Base-by-base conservation (phyloP, 192 early-diverging fungal species). In the Linderina pennispora region DNA sequence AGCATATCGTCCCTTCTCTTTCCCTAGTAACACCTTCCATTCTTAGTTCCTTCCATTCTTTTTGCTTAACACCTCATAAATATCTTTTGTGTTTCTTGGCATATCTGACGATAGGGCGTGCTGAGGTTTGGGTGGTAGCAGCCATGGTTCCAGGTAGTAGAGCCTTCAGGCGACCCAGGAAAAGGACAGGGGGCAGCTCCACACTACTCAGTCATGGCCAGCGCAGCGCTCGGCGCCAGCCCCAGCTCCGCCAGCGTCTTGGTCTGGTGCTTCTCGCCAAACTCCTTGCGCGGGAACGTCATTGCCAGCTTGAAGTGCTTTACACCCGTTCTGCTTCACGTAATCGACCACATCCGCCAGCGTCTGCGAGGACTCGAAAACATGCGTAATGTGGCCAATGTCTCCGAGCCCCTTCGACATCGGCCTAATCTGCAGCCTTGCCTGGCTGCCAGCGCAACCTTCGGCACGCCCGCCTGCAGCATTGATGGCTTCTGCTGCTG, bases 391-490 rank as follows among this genome's bases (percentile, higher is more conserved):
- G 3, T 79, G 77, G 17, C 64, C 32, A n/a, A 65, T 60, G 10
- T 42, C 53, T 34, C 74, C 48, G 8, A 58, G 26, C 8, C 45
- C 34, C 40, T 58, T 43, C 38, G 54, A 36, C 58, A 64, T 57
- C 7, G 62, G 63, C 11, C 87, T 77, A 43, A 89, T 80, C 74
- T 86, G 83, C 18, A 87, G 53, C 20, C 81, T 56, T 0, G 87
- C 64, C 48, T 81, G 80, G 18, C 36, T 57, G 50, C 56, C 1
- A 49, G 53, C 8, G 61, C 35, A 15, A 66, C 49, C 17, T 56
- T 55, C 1, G 65, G 61, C 45, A 50, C 17, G 8, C 59, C 61
- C 19, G 41, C 40, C 36, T 55, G 18, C 9, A 62, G 61, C 43
- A 45, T 57, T 38, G 40, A 65, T 16, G 38, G 40, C 25, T n/a